Conservation (phyloP, 169 alveolate genomes). For the Eimeria necatrix region DNA sequence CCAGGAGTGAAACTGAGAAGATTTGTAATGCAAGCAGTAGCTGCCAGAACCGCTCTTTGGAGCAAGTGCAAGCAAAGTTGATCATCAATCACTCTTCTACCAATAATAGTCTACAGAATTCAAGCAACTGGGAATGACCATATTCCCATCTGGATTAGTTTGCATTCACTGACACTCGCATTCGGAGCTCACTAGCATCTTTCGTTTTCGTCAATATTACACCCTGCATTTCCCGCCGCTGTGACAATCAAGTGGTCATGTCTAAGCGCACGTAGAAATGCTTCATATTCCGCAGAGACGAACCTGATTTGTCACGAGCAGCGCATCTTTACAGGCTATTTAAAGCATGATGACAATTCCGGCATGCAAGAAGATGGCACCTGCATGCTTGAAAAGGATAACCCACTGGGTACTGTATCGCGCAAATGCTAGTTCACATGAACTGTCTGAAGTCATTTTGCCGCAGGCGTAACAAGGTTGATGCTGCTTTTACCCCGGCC, state of each 20-base stretch:
- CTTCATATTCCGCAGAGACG: conserved; percentile 75
- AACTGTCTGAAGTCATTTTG: not conserved
- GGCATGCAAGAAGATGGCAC: not conserved
- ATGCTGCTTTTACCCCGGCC: conserved; percentile 71
- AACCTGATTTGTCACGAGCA: not conserved
- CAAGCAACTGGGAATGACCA: no score
- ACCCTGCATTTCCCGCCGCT: conserved; percentile 81
- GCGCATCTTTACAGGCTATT: not conserved
- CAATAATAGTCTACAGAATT: no score
- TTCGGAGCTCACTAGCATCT: conserved; percentile 59
- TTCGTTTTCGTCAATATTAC: conserved; percentile 75
- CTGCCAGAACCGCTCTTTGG: not conserved
- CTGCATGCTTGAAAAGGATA: not conserved
- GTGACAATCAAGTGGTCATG: conserved; percentile 76
- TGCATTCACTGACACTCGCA: no score
- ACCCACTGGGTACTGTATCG: not conserved
- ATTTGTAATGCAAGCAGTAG: not conserved
- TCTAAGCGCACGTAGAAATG: conserved; percentile 68
- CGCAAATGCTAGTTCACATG: not conserved
- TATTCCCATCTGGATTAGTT: no score
- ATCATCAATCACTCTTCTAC: no score
- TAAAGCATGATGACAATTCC: not conserved
- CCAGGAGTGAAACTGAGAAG: conserved; percentile 76
- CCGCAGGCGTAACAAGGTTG: not conserved
- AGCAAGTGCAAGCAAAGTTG: no score